Base-by-base conservation (phyloP, 2,329 filamentous ascomycete species). In the Nemania bipapillata region DNA sequence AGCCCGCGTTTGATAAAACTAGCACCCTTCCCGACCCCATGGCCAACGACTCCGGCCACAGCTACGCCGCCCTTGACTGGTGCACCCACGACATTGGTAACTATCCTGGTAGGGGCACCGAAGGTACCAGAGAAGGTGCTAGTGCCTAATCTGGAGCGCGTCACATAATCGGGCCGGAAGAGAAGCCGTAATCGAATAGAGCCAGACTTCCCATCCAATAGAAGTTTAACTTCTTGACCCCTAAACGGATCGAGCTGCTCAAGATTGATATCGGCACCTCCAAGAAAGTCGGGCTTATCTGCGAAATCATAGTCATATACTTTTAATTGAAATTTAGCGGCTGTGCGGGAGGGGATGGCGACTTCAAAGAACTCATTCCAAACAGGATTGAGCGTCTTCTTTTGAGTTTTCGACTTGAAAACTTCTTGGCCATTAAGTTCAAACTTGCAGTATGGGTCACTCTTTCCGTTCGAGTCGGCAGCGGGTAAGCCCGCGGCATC, bases 331-430 rank as follows among this genome's bases (percentile, higher is more conserved):
- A 99, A 96, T 28, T 96, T 88, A 42, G 94, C 92, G 0, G 87
- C 93, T 17, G 94, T 97, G 66, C 96, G 88, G 15, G 94, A 97
- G 20, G 92, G 90, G 60, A 99, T 84, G 0, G 90, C 85, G 0
- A 93, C 86, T 79, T 97, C 94, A 76, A 99, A 99, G 80, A 90
- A 94, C 78, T 99, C 96, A 77, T 98, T 98, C 96, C 96, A 99
- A 0, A 89, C 87, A 0, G 96, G 96, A 74, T 96, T 90, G 3
- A 99, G 86, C 0, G 96, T 98, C 87, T 99, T 99, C 88, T 98
- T 99, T 79, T 95, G 91, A 1, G 91, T 90, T 82, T 97, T 96
- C 52, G 94, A 97, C 86, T 98, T 99, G 88, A 93, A 94, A 0
- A 98, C 87, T 65, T 96, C 92, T 76, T 93, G 90, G 54, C 91